phyloP scores from a whole-genome alignment of 768 basidiomycete genomes.

The Pleurotus ostreatus region DNA sequence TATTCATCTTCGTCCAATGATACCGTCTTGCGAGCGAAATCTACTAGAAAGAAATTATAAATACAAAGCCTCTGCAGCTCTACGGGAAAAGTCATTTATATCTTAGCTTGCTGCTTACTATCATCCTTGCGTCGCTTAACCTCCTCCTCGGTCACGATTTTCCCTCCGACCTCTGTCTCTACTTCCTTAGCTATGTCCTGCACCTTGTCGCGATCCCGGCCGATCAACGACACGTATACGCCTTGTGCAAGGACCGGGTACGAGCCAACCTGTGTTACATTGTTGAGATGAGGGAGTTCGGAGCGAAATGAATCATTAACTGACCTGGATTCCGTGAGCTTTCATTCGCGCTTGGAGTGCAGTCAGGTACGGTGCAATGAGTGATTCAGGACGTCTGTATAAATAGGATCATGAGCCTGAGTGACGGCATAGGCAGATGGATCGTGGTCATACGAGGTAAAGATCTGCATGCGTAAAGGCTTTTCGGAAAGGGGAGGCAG shows the following conservation, averaged over 20 bases:
- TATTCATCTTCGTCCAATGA: no score
- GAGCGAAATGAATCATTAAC: conserved; percentile 74
- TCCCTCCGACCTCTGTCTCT: conserved; percentile 52
- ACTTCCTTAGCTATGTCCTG: conserved; percentile 60
- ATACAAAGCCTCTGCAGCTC: not conserved
- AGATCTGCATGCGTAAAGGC: conserved; percentile 78
- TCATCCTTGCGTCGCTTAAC: conserved; percentile 45
- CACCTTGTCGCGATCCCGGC: conserved; percentile 49
- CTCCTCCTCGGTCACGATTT: conserved; percentile 62
- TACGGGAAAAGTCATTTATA: not conserved
- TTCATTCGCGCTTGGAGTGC: conserved; percentile 69
- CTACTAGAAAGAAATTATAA: not conserved
- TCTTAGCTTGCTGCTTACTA: conserved; percentile 7
- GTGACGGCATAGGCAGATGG: not conserved
- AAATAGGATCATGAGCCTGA: not conserved
- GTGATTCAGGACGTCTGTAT: conserved; percentile 68
- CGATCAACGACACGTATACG: conserved; percentile 54
- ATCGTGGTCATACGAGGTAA: conserved; percentile 58
- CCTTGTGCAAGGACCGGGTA: conserved; percentile 32
- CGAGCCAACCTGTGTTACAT: conserved; percentile 17
- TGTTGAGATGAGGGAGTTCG: not conserved
- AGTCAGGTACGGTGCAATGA: conserved; percentile 80
- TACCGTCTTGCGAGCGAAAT: not conserved
- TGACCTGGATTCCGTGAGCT: conserved; percentile 74
- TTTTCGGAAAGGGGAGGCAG: conserved; percentile 73